Evolutionary conservation across 108 stramenopile species (phyloP).

Genomic region (Pseudonitzschia multiseries): DNA sequence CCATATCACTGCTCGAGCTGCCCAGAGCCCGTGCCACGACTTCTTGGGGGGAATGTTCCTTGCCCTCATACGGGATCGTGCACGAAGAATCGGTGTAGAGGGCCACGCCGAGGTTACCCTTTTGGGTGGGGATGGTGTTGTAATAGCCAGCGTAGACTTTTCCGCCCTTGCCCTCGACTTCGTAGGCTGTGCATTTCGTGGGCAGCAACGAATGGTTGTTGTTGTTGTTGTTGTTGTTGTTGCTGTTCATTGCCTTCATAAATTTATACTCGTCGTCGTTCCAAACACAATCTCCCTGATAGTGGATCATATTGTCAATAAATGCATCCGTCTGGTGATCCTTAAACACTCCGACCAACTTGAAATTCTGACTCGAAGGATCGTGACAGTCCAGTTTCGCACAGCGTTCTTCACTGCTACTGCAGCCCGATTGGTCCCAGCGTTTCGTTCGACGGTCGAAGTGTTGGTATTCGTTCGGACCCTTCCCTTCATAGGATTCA

Average conservation of each 20-base stretch:
- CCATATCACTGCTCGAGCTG: not conserved
- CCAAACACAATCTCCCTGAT: slow-evolving; percentile 61
- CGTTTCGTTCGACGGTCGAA: slow-evolving; percentile 27
- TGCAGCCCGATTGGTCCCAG: slow-evolving; percentile 47
- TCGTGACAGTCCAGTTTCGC: slow-evolving; percentile 70
- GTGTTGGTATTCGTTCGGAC: slow-evolving; percentile 53
- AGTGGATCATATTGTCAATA: slow-evolving; percentile 61
- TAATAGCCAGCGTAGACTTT: slow-evolving; percentile 39
- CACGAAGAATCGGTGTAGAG: slow-evolving; percentile 48
- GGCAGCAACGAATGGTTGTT: not conserved
- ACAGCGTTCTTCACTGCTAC: slow-evolving; percentile 37
- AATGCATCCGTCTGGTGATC: slow-evolving; percentile 39
- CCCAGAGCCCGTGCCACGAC: not conserved
- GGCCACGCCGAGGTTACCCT: slow-evolving; percentile 40
- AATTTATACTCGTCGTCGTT: slow-evolving; percentile 35
- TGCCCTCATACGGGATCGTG: slow-evolving; percentile 27
- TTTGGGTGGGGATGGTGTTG: slow-evolving; percentile 33
- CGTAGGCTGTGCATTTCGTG: slow-evolving; percentile 4
- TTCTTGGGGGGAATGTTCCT: not conserved
- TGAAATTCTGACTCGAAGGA: slow-evolving; percentile 38
- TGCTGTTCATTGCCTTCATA: slow-evolving; percentile 11
- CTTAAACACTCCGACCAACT: slow-evolving; percentile 60
- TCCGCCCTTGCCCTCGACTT: not conserved
- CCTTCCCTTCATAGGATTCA: slow-evolving; percentile 42
- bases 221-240: not conserved